phyloP scores from a whole-genome alignment of 345 rosid genomes.

The Kandelia obovata region DNA sequence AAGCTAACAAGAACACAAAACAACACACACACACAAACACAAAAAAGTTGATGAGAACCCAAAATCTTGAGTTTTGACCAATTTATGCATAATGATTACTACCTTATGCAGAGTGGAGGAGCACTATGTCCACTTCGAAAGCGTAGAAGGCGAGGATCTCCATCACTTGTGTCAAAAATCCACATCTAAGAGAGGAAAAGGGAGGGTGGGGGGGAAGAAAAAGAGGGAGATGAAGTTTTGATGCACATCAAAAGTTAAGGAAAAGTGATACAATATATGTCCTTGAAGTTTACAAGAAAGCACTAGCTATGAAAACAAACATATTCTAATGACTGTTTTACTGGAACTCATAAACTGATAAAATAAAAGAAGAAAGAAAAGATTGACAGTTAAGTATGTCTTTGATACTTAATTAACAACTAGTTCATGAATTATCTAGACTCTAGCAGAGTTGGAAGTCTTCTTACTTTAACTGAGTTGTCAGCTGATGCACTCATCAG shows the following conservation, averaged over 20 bases:
- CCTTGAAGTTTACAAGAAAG: too few relatives aligned
- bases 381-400: too few relatives aligned
- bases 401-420: too few relatives aligned
- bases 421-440: too few relatives aligned
- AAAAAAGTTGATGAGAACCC: too few relatives aligned
- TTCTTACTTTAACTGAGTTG: conserved; percentile 83
- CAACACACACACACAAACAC: neutral
- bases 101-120: conserved; percentile 96
- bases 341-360: too few relatives aligned
- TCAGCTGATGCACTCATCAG: conserved; percentile 92
- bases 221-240: neutral
- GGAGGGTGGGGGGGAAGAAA: neutral
- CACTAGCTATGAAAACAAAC: too few relatives aligned
- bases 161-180: conserved; percentile 94
- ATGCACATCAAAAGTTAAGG: neutral
- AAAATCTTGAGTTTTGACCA: neutral
- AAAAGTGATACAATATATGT: neutral
- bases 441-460: neutral
- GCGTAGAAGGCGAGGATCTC: conserved; percentile 90
- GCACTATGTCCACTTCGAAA: conserved; percentile 99
- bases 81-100: neutral
- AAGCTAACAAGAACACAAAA: neutral
- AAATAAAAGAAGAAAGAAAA: too few relatives aligned
- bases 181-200: conserved; percentile 55
- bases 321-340: too few relatives aligned